A percentile compares a stretch with the other conserved stretches of the same genome.
Conservation (phyloP, 2,329 filamentous ascomycete genomes). For the Alternaria ethzedia region DNA sequence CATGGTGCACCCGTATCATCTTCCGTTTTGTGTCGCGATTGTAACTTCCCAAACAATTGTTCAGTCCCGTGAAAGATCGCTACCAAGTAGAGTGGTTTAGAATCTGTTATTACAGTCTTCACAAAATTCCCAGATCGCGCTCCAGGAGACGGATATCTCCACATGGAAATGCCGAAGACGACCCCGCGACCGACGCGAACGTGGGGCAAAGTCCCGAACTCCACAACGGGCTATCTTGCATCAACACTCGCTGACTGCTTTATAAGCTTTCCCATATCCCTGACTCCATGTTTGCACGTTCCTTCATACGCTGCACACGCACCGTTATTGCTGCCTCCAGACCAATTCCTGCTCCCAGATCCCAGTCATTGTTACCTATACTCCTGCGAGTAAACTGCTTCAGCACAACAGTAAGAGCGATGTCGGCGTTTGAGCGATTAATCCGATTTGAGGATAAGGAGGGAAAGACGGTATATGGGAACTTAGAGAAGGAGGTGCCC, state of each 20-base stretch:
- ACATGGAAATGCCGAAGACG: constrained; percentile 12
- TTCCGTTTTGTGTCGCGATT: too few species aligned
- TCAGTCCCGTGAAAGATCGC: too few species aligned
- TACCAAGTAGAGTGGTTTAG: background rate
- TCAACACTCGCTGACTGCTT: background rate
- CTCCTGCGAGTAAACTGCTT: background rate
- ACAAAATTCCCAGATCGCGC: background rate
- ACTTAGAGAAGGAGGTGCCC: constrained; percentile 37
- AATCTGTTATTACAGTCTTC: background rate
- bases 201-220: constrained; percentile 10
- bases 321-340: background rate
- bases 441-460: constrained; percentile 42
- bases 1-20: background rate
- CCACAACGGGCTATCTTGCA: background rate
- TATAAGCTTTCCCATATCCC: constrained; percentile 2
- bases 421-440: constrained; percentile 41
- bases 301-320: constrained; percentile 4
- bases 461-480: constrained; percentile 40
- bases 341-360: background rate
- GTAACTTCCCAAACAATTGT: too few species aligned
- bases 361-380: background rate
- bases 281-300: constrained; percentile 4
- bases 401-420: constrained; percentile 11
- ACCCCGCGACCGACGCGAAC: constrained; percentile 11
- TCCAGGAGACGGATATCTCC: background rate